Percentiles rank a stretch among this genome's conserved stretches.
These are phyloP conservation scores for Aspergillus sp. DNA, from an alignment of 2,329 filamentous ascomycete species.

Conservation along the genomic window DNA sequence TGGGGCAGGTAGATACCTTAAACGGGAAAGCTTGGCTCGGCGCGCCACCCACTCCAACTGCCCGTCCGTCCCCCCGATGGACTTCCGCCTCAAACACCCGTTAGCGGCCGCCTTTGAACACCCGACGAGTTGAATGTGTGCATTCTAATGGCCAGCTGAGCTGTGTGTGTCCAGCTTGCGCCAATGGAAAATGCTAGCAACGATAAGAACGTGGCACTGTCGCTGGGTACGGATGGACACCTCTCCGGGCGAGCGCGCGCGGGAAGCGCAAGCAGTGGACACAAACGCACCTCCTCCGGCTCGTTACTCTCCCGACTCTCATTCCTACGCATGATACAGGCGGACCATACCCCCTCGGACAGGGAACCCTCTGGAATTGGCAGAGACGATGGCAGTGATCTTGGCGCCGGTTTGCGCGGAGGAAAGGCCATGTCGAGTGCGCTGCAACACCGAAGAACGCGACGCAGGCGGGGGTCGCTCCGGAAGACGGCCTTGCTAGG, in stretches of 20 bases:
- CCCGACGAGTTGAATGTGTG: slow-evolving; percentile 16
- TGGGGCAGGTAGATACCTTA: too few species aligned
- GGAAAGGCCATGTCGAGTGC: slow-evolving; percentile 50
- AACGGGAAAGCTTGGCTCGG: not conserved
- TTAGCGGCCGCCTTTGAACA: slow-evolving; percentile 4
- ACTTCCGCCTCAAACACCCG: not conserved
- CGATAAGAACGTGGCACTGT: slow-evolving; percentile 24
- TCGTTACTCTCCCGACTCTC: slow-evolving; percentile 67
- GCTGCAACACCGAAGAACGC: slow-evolving; percentile 53
- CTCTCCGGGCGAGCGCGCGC: slow-evolving; percentile 29
- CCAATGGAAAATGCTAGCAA: slow-evolving; percentile 36
- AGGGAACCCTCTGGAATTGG: slow-evolving; percentile 25
- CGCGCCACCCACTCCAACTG: not conserved
- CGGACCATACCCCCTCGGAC: slow-evolving; percentile 33
- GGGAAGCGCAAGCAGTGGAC: slow-evolving; percentile 33
- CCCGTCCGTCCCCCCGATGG: not conserved
- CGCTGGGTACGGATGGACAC: slow-evolving; percentile 18
- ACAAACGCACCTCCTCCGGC: slow-evolving; percentile 59
- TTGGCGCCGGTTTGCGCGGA: slow-evolving; percentile 36
- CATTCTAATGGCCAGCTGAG: slow-evolving; percentile 20
- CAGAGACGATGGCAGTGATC: slow-evolving; percentile 23
- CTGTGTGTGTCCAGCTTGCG: slow-evolving; percentile 19
- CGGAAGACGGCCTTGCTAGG: slow-evolving; percentile 83
- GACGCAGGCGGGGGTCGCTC: slow-evolving; percentile 77
- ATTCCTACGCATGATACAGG: slow-evolving; percentile 57